Percentiles rank a stretch among this genome's conserved stretches.
Evolutionary conservation across 139 green algal species (phyloP).

Genomic region (Closterium sp.): DNA sequence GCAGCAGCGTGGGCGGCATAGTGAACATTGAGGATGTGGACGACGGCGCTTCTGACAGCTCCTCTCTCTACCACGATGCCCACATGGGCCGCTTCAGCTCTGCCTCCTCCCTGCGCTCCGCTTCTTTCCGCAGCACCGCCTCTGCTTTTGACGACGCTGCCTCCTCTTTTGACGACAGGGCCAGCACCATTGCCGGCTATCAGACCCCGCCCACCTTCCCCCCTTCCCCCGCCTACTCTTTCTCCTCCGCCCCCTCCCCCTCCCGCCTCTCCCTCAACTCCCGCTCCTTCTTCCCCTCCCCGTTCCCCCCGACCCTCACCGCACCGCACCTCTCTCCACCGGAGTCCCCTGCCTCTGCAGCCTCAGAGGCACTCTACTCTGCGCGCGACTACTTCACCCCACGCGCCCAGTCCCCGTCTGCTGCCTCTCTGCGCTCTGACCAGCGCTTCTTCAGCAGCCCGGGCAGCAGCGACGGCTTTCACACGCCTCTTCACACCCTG

Average conservation of each 20-base stretch:
- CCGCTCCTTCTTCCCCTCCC: neutral
- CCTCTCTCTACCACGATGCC: neutral
- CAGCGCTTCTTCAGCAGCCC: neutral
- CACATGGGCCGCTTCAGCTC: neutral
- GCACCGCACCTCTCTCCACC: neutral
- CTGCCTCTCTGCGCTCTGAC: neutral
- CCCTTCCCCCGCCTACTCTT: neutral
- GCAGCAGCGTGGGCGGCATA: neutral
- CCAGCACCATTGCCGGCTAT: neutral
- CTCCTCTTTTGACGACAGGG: neutral
- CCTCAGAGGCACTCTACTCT: neutral
- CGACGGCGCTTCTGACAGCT: neutral
- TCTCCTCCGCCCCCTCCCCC: neutral
- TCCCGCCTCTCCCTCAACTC: neutral
- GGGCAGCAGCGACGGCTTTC: neutral
- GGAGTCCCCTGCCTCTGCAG: neutral
- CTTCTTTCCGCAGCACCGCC: neutral
- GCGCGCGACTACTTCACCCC: neutral
- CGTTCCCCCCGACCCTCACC: neutral
- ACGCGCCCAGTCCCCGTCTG: neutral
- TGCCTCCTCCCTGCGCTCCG: neutral
- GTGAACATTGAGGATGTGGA: neutral
- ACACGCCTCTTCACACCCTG: neutral
- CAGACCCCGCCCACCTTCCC: neutral
- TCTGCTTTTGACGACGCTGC: neutral